phyloP scores from a whole-genome alignment of 2,329 filamentous ascomycete species.

The Penicillium vulpinum region DNA sequence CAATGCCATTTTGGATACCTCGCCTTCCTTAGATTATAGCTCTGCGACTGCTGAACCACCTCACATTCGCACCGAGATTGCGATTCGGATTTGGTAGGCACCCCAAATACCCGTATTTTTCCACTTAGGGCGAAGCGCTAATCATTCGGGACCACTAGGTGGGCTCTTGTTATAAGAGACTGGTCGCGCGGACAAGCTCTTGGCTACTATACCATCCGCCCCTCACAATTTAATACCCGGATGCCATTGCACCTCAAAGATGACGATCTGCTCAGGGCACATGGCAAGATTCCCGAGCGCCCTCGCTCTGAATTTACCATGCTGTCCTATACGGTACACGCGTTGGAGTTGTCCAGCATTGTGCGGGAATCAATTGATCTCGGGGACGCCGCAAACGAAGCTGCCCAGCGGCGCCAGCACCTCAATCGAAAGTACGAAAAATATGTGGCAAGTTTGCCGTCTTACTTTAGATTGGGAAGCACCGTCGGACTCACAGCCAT shows the following conservation, averaged over 20 bases:
- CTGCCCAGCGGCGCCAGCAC: neutral
- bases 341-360: neutral
- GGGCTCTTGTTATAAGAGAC: slow-evolving; percentile 12
- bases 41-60: neutral
- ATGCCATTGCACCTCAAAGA: neutral
- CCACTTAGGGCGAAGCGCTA: neutral
- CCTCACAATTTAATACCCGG: slow-evolving; percentile 18
- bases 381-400: neutral
- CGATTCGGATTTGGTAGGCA: neutral
- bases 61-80: neutral
- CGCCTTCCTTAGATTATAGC: neutral
- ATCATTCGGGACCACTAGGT: neutral
- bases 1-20: neutral
- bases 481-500: slow-evolving; percentile 12
- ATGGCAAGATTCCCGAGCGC: neutral
- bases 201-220: slow-evolving; percentile 19
- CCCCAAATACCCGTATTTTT: neutral
- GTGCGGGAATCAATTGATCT: neutral
- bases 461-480: slow-evolving; percentile 15
- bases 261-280: neutral
- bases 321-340: neutral
- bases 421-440: slow-evolving; percentile 14
- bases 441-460: slow-evolving; percentile 7
- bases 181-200: slow-evolving; percentile 20
- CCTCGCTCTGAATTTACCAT: neutral